phyloP scores from a whole-genome alignment of 2,329 filamentous ascomycete species.

The Botrytis tulipae region DNA sequence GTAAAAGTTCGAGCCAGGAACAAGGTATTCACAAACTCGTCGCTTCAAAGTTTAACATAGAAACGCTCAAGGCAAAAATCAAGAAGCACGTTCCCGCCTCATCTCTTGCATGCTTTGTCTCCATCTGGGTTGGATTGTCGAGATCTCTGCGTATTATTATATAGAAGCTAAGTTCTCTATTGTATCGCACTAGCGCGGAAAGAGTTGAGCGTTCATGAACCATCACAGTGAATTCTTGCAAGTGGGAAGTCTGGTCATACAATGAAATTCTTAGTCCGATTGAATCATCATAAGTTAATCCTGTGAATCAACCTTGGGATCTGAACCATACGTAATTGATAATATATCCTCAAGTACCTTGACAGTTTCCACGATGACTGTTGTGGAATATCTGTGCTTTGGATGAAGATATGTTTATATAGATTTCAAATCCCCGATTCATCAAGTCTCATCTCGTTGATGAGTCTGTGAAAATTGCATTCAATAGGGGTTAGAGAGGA shows the following conservation, averaged over 20 bases:
- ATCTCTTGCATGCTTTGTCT: no score
- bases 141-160: neutral
- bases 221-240: neutral
- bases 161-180: neutral
- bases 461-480: neutral
- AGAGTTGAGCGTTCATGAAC: neutral
- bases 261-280: neutral
- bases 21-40: neutral
- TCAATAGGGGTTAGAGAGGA: neutral
- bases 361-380: neutral
- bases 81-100: no score
- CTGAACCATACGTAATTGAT: neutral
- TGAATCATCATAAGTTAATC: neutral
- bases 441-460: neutral
- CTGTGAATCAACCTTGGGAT: neutral
- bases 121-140: no score
- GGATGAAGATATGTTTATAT: neutral
- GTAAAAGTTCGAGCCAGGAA: neutral
- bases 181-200: fast-evolving
- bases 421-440: neutral
- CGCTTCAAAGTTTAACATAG: no score
- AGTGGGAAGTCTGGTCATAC: neutral
- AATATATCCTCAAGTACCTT: neutral
- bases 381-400: neutral
- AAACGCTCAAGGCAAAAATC: no score